phyloP scores from a whole-genome alignment of 2,329 filamentous ascomycete genomes.

The Microdochium trichocladiopsis region DNA sequence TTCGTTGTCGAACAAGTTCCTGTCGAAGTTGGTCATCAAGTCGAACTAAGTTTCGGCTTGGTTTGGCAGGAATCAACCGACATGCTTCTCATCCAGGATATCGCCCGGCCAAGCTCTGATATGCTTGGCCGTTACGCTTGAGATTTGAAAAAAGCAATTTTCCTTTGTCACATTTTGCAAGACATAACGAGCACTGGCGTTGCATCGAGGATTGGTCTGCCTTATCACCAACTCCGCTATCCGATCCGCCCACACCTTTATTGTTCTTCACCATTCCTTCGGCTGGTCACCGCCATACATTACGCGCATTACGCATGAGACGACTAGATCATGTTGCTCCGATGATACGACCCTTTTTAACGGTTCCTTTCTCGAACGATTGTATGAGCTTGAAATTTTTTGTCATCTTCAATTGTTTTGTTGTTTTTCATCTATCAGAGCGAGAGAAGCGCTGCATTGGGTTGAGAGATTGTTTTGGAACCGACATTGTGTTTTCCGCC shows the following conservation, averaged over 20 bases:
- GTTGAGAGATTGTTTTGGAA: not conserved
- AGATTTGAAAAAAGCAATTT: slow-evolving; percentile 12
- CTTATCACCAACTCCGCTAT: slow-evolving; percentile 16
- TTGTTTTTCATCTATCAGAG: not conserved
- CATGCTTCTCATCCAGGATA: slow-evolving; percentile 8
- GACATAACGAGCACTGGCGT: slow-evolving; percentile 36
- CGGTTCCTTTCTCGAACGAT: slow-evolving; percentile 20
- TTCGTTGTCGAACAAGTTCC: slow-evolving; percentile 92
- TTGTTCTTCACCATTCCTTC: slow-evolving; percentile 15
- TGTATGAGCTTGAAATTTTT: slow-evolving; percentile 24
- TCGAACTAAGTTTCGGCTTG: slow-evolving; percentile 59
- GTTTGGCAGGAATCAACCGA: slow-evolving; percentile 10
- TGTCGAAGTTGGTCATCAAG: slow-evolving; percentile 92
- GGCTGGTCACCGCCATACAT: slow-evolving; percentile 21
- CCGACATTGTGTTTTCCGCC: no score
- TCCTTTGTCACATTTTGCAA: slow-evolving; percentile 21
- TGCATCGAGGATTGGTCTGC: slow-evolving; percentile 27
- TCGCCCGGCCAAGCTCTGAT: slow-evolving; percentile 6
- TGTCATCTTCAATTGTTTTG: not conserved
- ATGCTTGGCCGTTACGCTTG: not conserved
- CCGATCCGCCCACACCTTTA: slow-evolving; percentile 15
- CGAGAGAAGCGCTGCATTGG: slow-evolving; percentile 17
- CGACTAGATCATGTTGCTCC: slow-evolving; percentile 19
- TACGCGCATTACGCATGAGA: slow-evolving; percentile 11
- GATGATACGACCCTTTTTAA: slow-evolving; percentile 22